Evolutionary conservation across 169 alveolate species (phyloP).

Genomic region (Condylostoma magnum): DNA sequence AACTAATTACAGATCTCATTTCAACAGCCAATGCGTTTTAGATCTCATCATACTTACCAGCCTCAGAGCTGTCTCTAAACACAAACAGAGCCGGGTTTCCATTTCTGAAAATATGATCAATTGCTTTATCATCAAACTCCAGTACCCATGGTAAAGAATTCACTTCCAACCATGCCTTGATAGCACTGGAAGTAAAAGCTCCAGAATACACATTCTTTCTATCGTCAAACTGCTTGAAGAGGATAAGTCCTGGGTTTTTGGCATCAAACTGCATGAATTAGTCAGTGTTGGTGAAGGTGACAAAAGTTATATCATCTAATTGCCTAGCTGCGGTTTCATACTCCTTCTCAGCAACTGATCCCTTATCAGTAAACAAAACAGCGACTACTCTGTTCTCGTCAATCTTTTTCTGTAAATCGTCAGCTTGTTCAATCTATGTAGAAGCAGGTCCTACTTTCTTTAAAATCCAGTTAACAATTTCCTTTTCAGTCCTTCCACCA

Average conservation of each 20-base stretch:
- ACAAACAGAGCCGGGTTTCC: slow-evolving; percentile 24
- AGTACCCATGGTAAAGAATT: slow-evolving; percentile 17
- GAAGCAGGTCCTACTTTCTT: slow-evolving; percentile 36
- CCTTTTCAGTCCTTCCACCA: slow-evolving; percentile 61
- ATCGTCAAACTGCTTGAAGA: slow-evolving; percentile 14
- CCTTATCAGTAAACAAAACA: slow-evolving; percentile 22
- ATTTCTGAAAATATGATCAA: slow-evolving; percentile 8
- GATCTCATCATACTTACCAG: neutral
- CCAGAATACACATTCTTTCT: neutral
- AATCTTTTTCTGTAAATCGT: neutral
- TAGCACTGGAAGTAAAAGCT: neutral
- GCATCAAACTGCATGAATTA: neutral
- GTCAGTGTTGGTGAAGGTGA: neutral
- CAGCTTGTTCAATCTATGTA: neutral
- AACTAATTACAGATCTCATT: neutral
- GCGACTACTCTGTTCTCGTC: neutral
- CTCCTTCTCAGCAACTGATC: neutral
- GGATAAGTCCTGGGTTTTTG: neutral
- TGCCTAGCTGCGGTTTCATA: slow-evolving; percentile 7
- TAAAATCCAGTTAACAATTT: slow-evolving; percentile 53
- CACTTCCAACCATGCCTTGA: neutral
- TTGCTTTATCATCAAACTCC: slow-evolving; percentile 6
- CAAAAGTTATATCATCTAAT: slow-evolving; percentile 1
- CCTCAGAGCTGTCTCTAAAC: slow-evolving; percentile 19
- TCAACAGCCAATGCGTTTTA: neutral